Base-by-base conservation (phyloP, 106 monocot species). In the Allium fistulosum region DNA sequence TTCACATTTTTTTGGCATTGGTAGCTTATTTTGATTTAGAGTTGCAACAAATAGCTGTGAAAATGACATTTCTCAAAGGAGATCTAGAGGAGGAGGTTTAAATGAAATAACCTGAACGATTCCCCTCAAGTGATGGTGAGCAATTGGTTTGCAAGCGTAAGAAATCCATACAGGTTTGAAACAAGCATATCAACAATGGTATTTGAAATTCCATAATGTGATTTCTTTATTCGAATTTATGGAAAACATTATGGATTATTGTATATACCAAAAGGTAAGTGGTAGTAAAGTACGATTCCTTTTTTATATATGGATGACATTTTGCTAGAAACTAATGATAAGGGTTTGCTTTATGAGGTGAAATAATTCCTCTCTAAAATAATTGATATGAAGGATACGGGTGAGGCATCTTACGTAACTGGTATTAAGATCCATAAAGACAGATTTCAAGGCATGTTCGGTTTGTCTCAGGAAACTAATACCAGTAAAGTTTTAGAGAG, bases 191-290 rank as follows among this genome's bases (percentile, higher is more conserved):
- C 17, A 18, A 4, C 58, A 58, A n/a, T n/a, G n/a, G n/a, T n/a
- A n/a, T n/a, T n/a, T n/a, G n/a, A n/a, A n/a, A n/a, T n/a, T n/a
- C n/a, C 58, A 58, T 58, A n/a, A 58, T 58, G 17, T 58, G 8
- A 58, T 58, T 3, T 58, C 0, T 2, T 58, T 8, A 18, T 58
- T 58, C 15, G 58, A 18, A 17, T 58, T 58, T 4, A 8, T 13
- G 22, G 12, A 58, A n/a, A 58, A n/a, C n/a, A n/a, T n/a, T n/a
- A n/a, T n/a, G n/a, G n/a, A n/a, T n/a, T n/a, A n/a, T n/a, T n/a
- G n/a, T 18, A 58, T 58, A 58, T 58, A 58, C 58, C 58, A 58
- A 18, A 18, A 58, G 58, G 17, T 58, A 4, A 58, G 58, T 58
- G 17, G 58, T 15, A 58, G 58, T n/a, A 58, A 58, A 58, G 22